phyloP scores from a whole-genome alignment of 139 green algal species.

The Volvox reticuliferus region DNA sequence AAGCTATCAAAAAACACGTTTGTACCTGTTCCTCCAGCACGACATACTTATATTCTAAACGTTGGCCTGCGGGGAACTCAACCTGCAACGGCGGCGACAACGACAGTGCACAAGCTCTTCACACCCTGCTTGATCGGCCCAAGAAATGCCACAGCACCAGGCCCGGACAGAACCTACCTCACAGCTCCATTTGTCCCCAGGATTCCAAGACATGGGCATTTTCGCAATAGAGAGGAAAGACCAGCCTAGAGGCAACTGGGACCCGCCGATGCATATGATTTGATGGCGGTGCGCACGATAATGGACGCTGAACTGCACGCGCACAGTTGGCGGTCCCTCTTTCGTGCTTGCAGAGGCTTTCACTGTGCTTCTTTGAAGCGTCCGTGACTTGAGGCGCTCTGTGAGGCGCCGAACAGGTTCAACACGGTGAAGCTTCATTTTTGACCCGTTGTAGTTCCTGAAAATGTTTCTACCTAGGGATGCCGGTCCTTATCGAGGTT shows the following conservation, averaged over 20 bases:
- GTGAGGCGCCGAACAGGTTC: slow-evolving; percentile 22
- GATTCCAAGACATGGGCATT: slow-evolving; percentile 91
- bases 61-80: slow-evolving; percentile 83
- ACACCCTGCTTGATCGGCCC: neutral
- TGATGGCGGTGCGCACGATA: slow-evolving; percentile 91
- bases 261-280: slow-evolving; percentile 92
- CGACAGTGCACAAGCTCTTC: too few relatives aligned
- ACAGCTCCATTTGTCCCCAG: slow-evolving; percentile 85
- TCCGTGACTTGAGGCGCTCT: neutral
- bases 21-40: slow-evolving; percentile 93
- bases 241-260: slow-evolving; percentile 88
- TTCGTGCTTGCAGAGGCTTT: neutral
- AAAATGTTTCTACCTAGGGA: neutral
- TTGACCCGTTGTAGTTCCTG: neutral
- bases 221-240: slow-evolving; percentile 95
- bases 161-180: slow-evolving; percentile 71
- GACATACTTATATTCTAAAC: slow-evolving; percentile 96
- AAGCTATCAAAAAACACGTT: too few relatives aligned
- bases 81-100: slow-evolving; percentile 67
- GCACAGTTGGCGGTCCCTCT: slow-evolving; percentile 52
- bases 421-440: slow-evolving; percentile 4
- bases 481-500: neutral
- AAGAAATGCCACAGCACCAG: neutral
- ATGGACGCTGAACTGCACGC: slow-evolving; percentile 82
- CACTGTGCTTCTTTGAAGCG: neutral